Base-by-base conservation (phyloP, 1,284 basidiomycete species). In the Cryptococcus jaspeensis region DNA sequence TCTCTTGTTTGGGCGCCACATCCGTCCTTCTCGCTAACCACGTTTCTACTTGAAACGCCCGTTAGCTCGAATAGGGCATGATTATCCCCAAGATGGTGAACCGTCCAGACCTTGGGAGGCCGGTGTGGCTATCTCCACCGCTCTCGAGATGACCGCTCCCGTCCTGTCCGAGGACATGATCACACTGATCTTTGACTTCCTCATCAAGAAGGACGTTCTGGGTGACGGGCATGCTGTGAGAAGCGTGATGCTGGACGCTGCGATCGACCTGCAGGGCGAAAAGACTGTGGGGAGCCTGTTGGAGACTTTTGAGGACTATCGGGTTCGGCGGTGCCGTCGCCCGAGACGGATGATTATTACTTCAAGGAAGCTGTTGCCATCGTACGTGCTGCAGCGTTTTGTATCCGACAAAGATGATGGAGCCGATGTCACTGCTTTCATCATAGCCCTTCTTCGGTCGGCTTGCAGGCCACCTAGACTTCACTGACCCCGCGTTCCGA, bases 341-440 rank as follows among this genome's bases (percentile, higher is more conserved):
- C 84, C 18, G 89, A 92, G 68, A 83, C 85, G 0, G 85, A 84
- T 4, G 93, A 97, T 75, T 85, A 87, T 61, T n/a, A n/a, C n/a
- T 89, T 97, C 77, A 92, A 95, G 64, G 95, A 99, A 72, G 92
- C 93, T 0, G 87, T 95, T 2, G 90, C 99, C 58, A 92, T 99
- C 67, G 69, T 70, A 49, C 56, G 72, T 64, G 18, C 12, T 16
- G 11, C 9, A 11, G 6, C 15, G 8, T 38, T 0, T 22, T 36
- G 16, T 20, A 15, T 4, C 9, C n/a, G n/a, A 2, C 8, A 40
- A 25, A 5, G 5, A 32, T 32, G 5, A 32, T 32, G 28, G 9
- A 15, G 44, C 56, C 57, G 49, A 55, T 36, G 25, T 39, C 15
- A 4, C 41, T 46, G n/a, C 23, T 28, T 12, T n/a, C n/a, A n/a